phyloP scores from a whole-genome alignment of 176 grass and related monocot genomes.

The Hyparrhenia diplandra region DNA sequence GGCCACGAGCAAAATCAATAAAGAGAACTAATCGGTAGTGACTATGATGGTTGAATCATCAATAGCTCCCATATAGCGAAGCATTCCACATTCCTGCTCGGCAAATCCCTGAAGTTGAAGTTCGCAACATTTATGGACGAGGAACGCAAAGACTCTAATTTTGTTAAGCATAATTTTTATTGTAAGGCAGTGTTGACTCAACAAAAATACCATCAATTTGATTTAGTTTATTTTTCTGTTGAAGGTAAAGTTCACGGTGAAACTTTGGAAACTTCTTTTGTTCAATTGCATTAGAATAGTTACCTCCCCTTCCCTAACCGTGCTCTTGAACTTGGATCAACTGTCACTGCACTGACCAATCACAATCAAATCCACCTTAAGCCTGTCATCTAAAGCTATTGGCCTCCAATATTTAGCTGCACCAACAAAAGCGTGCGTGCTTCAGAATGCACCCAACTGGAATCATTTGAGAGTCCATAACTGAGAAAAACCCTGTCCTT shows the following conservation, averaged over 20 bases:
- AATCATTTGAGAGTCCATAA: slow-evolving; percentile 61
- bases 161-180: background rate
- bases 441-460: slow-evolving; percentile 58
- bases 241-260: background rate
- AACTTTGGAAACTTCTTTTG: background rate
- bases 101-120: slow-evolving; percentile 58
- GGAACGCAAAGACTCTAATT: background rate
- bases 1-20: background rate
- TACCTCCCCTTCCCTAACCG: slow-evolving; percentile 96
- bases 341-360: slow-evolving; percentile 88
- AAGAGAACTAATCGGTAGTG: slow-evolving; percentile 57
- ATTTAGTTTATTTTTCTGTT: background rate
- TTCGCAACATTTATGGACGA: background rate
- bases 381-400: slow-evolving; percentile 65
- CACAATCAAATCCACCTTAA: slow-evolving; percentile 84
- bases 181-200: background rate
- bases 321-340: slow-evolving; percentile 86
- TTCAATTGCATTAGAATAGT: too few species aligned
- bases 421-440: slow-evolving; percentile 93
- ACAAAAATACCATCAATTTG: background rate
- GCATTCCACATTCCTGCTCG: slow-evolving; percentile 83
- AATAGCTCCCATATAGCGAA: slow-evolving; percentile 83
- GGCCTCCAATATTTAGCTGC: slow-evolving; percentile 84
- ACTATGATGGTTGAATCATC: slow-evolving; percentile 78
- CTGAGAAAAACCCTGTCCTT: slow-evolving; percentile 81